A percentile compares a stretch with the other conserved stretches of the same genome.
Conservation (phyloP, 108 stramenopile genomes). For the Conticribra guillardii region DNA sequence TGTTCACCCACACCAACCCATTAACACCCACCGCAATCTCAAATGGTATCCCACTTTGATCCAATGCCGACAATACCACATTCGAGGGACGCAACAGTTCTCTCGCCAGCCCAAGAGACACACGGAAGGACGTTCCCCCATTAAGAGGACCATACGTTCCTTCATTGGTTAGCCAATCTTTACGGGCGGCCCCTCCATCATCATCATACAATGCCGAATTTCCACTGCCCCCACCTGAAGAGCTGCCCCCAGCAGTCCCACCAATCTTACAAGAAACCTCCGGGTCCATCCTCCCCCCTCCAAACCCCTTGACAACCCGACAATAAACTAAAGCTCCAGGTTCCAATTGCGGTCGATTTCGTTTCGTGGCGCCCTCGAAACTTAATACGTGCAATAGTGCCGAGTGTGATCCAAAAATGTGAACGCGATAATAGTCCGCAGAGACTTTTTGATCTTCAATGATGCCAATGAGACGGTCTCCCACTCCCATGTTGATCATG, state of each 20-base stretch:
- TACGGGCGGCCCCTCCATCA: conserved; percentile 62
- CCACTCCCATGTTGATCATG: conserved; percentile 32
- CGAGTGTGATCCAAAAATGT: conserved; percentile 75
- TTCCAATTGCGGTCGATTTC: conserved; percentile 76
- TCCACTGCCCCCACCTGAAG: conserved; percentile 10
- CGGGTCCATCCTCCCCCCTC: conserved; percentile 60
- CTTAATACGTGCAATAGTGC: conserved; percentile 63
- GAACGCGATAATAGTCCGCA: conserved; percentile 78
- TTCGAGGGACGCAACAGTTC: conserved; percentile 66
- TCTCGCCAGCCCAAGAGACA: conserved; percentile 77
- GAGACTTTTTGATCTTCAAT: conserved; percentile 78
- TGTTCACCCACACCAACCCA: conserved; percentile 83
- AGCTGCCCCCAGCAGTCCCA: conserved; percentile 17
- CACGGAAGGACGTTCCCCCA: conserved; percentile 62
- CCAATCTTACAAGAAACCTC: conserved; percentile 73
- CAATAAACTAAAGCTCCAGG: conserved; percentile 76
- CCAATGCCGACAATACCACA: conserved; percentile 66
- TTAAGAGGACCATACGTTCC: conserved; percentile 78
- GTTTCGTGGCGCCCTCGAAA: conserved; percentile 87
- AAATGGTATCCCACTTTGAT: conserved; percentile 59
- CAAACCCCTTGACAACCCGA: conserved; percentile 51
- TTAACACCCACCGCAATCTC: conserved; percentile 85
- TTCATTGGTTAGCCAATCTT: conserved; percentile 91
- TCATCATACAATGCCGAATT: conserved; percentile 43
- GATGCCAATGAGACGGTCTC: conserved; percentile 83